Percentiles rank a stretch among this genome's conserved stretches.
These are phyloP conservation scores for Ramaria sp. DNA, from an alignment of 768 basidiomycete genomes.

Conservation along the genomic window DNA sequence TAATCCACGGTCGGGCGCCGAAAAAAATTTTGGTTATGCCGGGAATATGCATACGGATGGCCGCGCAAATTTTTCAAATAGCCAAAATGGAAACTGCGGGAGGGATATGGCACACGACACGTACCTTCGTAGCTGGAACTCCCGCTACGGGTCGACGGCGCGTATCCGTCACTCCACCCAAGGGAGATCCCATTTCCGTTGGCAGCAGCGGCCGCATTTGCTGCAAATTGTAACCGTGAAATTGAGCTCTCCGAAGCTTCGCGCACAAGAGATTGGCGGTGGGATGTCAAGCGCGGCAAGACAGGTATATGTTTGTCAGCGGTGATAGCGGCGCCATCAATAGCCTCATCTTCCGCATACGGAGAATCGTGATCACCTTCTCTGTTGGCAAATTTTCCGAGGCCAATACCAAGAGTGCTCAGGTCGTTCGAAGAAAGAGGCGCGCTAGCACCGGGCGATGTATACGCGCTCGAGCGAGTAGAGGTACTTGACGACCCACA, in stretches of 20 bases:
- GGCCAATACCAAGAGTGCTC: slow-evolving; percentile 34
- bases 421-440: slow-evolving; percentile 24
- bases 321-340: slow-evolving; percentile 45
- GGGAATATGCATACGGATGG: background rate
- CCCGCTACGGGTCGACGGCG: background rate
- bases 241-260: slow-evolving; percentile 4
- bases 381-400: slow-evolving; percentile 57
- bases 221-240: slow-evolving; percentile 5
- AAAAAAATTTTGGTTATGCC: background rate
- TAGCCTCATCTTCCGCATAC: slow-evolving; percentile 28
- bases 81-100: background rate
- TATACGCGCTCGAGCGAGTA: slow-evolving; percentile 69
- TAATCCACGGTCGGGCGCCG: background rate
- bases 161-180: background rate
- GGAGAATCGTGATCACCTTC: slow-evolving; percentile 27
- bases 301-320: slow-evolving; percentile 56
- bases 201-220: background rate
- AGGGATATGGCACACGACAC: background rate
- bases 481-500: slow-evolving; percentile 60
- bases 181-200: background rate
- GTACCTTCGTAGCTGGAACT: slow-evolving; percentile 3
- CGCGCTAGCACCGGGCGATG: slow-evolving; percentile 49
- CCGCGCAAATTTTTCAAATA: background rate
- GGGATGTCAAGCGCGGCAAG: slow-evolving; percentile 28
- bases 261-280: slow-evolving; percentile 50